phyloP scores from a whole-genome alignment of 2,329 filamentous ascomycete genomes.

The Elsinoe ampelina region DNA sequence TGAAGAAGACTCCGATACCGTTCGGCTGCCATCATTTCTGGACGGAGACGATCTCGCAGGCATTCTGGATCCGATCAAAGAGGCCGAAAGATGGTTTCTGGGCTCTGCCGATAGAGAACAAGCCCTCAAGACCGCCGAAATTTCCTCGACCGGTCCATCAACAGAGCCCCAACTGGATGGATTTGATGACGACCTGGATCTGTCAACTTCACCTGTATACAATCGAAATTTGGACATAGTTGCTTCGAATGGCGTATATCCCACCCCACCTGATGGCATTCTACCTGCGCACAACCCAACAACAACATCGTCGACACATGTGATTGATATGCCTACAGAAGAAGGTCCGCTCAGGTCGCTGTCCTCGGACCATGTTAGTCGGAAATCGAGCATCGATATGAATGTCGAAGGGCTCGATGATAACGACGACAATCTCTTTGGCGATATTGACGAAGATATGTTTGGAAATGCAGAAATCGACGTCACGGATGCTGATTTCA shows the following conservation, averaged over 20 bases:
- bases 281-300: conserved; percentile 29
- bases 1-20: not conserved
- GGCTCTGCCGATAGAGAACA: not conserved
- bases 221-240: conserved; percentile 18
- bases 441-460: conserved; percentile 58
- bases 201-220: conserved; percentile 16
- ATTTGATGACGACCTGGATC: conserved; percentile 9
- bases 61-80: not conserved
- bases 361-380: conserved; percentile 1
- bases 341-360: not conserved
- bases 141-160: not conserved
- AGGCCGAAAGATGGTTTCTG: conserved; percentile 7
- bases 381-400: conserved; percentile 48
- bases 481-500: conserved; percentile 79
- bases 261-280: conserved; percentile 58
- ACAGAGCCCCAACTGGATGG: not conserved
- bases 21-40: not conserved
- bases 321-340: not conserved
- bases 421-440: conserved; percentile 53
- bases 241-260: conserved; percentile 53
- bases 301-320: conserved; percentile 18
- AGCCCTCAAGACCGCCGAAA: not conserved
- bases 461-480: conserved; percentile 53
- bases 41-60: not conserved
- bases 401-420: conserved; percentile 16